Evolutionary conservation across 2,329 filamentous ascomycete genomes (phyloP).

Genomic region (Gnomoniopsis smithogilvyi): DNA sequence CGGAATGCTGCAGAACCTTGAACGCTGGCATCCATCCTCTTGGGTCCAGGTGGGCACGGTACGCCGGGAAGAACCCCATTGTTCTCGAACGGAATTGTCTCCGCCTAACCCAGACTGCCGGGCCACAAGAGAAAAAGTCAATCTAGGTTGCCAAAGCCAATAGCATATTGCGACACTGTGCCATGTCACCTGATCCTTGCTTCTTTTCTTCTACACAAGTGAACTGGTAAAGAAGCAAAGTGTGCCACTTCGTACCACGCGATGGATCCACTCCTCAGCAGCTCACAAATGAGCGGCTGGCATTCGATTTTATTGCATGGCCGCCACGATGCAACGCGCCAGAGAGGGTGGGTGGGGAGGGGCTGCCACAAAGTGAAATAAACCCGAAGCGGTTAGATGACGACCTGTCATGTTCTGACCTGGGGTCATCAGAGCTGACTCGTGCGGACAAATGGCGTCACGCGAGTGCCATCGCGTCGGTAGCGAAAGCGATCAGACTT

Average conservation of each 20-base stretch:
- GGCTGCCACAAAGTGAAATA: neutral
- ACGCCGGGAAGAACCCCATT: neutral
- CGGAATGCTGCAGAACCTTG: conserved; percentile 4
- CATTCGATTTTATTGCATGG: neutral
- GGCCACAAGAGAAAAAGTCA: neutral
- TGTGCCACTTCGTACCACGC: too few species aligned
- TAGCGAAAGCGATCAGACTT: too few species aligned
- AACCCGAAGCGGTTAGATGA: neutral
- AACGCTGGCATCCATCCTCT: neutral
- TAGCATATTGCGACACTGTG: neutral
- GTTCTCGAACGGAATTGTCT: neutral
- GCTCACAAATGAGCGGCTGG: neutral
- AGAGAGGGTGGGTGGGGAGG: neutral
- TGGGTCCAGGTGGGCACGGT: neutral
- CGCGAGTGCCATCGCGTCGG: neutral
- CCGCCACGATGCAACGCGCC: neutral
- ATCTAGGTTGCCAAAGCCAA: too few species aligned
- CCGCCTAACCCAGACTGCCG: neutral
- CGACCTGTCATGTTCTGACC: neutral
- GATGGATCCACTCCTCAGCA: neutral
- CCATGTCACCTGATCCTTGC: neutral
- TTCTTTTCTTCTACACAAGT: neutral
- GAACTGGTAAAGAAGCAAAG: too few species aligned
- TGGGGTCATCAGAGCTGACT: neutral
- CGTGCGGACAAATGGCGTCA: neutral